Base-by-base conservation (phyloP, 176 grass and related monocot genomes). In the Echinochloa phyllopogon region DNA sequence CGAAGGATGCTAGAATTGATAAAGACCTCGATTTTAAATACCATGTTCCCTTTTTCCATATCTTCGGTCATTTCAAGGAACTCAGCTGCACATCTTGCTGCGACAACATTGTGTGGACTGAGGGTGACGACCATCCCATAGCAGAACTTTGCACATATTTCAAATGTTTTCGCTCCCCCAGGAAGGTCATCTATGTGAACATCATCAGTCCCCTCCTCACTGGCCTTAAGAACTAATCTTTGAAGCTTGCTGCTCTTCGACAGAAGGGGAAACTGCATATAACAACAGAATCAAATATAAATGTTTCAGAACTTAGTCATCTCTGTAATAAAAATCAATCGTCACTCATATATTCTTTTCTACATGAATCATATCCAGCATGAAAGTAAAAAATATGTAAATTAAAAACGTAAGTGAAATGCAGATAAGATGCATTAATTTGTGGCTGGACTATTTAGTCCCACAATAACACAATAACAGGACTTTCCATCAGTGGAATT, bases 1-100 rank as follows among this genome's bases (percentile, higher is more conserved):
- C 84, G 76, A 61, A 99, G 91, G 69, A 99, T 84, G 75, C 94
- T 94, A 6, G 97, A 92, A 77, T 94, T 96, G 47, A 99, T 72
- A 45, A 99, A 99, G 5, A 99, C 97, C 80, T 99, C 97, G 6
- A 99, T 99, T 86, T 96, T 99, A 85, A 91, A 96, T 87, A 99
- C 88, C 41, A 99, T 82, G 83, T 99, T 99, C 50, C 97, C 97
- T 78, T 94, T 99, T 17, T 99, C 97, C 74, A 92, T 83, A 29
- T 90, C 94, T 80, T 99, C 97, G 4, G 88, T 92, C 97, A 99
- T 99, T 87, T 96, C 94, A 37, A 99, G 92, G 74, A 88, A 92
- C 71, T 96, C 92, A 2, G 94, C 92, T 21, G 94, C 94, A 76
- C 94, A 99, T 88, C 94, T 93, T 79, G 92, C 72, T 43, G 92